A percentile compares a stretch with the other conserved stretches of the same genome.
These are phyloP conservation scores for Mycogone perniciosa DNA, from an alignment of 2,329 filamentous ascomycete species.

Conservation along the genomic window DNA sequence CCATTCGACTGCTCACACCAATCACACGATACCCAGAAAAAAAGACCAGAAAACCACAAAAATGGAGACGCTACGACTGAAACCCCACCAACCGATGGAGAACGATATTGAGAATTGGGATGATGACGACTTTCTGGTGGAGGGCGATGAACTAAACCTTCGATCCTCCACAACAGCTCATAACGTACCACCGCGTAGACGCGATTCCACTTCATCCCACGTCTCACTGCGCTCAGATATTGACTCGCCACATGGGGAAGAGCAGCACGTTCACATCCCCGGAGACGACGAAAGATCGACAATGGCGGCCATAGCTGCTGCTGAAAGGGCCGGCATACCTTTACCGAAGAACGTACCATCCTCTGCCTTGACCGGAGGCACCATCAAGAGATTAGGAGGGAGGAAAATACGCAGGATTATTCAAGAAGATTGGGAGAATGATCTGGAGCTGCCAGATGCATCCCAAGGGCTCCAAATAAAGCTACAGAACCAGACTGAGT, in stretches of 20 bases:
- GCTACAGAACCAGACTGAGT: constrained; percentile 50
- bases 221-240: constrained; percentile 77
- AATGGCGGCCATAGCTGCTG: constrained; percentile 77
- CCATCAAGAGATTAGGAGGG: constrained; percentile 82
- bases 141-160: constrained; percentile 58
- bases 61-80: constrained; percentile 52
- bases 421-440: constrained; percentile 76
- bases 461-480: constrained; percentile 60
- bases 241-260: constrained; percentile 68
- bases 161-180: constrained; percentile 43
- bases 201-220: constrained; percentile 77
- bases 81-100: constrained; percentile 48
- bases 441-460: constrained; percentile 60
- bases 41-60: constrained; percentile 8
- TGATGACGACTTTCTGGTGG: constrained; percentile 67
- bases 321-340: constrained; percentile 84
- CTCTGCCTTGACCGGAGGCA: constrained; percentile 84
- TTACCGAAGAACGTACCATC: constrained; percentile 80
- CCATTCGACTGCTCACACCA: constrained; percentile 6
- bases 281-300: constrained; percentile 81
- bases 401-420: constrained; percentile 66
- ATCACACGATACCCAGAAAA: constrained; percentile 8
- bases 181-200: constrained; percentile 43
- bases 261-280: constrained; percentile 79
- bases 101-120: constrained; percentile 71